Percentiles rank a stretch among this genome's conserved stretches.
Conservation (phyloP, 2,329 filamentous ascomycete genomes). For the Xylaria arbuscula region DNA sequence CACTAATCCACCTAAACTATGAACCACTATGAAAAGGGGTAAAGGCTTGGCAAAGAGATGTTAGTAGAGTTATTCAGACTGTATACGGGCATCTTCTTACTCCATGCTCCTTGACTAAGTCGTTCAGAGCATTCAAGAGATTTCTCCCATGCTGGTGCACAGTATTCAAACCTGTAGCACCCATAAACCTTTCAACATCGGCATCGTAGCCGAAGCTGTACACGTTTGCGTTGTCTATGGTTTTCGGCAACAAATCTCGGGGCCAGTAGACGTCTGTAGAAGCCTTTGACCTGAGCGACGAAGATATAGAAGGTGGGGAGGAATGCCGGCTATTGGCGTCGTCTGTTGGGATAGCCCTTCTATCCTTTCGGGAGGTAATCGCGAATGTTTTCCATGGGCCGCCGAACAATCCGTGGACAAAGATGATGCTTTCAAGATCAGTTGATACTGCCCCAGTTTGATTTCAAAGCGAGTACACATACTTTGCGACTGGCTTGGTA, state of each 20-base stretch:
- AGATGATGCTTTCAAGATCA: conserved; percentile 5
- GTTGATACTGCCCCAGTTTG: background rate
- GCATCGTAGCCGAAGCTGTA: conserved; percentile 2
- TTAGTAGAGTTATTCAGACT: background rate
- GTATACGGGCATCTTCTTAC: background rate
- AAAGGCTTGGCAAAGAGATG: background rate
- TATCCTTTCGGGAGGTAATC: background rate
- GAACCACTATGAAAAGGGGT: conserved; percentile 8
- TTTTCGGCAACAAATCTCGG: background rate
- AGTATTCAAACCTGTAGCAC: background rate
- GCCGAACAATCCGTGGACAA: conserved; percentile 11
- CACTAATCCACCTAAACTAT: conserved; percentile 13
- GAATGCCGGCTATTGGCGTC: background rate
- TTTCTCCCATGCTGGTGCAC: conserved; percentile 1
- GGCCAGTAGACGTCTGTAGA: background rate
- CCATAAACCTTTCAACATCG: background rate
- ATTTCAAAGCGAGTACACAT: background rate
- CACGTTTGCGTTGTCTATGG: background rate
- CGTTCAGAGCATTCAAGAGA: background rate
- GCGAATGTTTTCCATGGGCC: conserved; percentile 12
- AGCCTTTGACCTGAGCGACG: background rate
- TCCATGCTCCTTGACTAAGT: background rate
- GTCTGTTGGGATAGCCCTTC: background rate
- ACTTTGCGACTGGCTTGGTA: conserved; percentile 7
- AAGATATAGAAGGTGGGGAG: background rate